Evolutionary conservation across 371 early-diverging fungal genomes (phyloP).

Genomic region (Batrachochytrium dendrobatidis): DNA sequence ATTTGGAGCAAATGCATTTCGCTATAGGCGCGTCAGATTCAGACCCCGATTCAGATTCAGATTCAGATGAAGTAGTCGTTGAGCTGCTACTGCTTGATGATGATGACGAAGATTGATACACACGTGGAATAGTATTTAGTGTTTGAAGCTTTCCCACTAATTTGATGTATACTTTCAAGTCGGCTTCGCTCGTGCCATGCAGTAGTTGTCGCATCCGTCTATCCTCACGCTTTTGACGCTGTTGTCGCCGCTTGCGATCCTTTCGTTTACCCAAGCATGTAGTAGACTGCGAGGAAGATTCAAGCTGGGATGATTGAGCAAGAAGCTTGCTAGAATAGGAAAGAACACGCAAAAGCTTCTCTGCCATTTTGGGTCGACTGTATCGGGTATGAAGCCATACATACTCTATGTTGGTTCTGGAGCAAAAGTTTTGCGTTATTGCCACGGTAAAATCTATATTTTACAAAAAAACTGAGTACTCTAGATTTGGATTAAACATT

Average conservation of each 20-base stretch:
- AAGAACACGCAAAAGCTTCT: constrained; percentile 35
- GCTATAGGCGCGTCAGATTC: too few species aligned
- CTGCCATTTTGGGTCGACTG: constrained; percentile 62
- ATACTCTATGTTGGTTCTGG: constrained; percentile 60
- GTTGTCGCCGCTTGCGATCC: background rate
- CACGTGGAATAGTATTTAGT: background rate
- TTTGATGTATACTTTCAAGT: background rate
- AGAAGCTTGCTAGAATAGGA: too few species aligned
- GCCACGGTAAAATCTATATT: constrained; percentile 75
- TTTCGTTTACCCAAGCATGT: too few species aligned
- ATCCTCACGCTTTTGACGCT: background rate
- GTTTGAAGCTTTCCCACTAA: background rate
- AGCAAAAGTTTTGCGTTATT: constrained; percentile 77
- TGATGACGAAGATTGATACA: background rate
- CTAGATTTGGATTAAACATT: background rate
- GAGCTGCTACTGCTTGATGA: background rate
- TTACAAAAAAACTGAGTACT: constrained; percentile 8
- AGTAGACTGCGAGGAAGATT: too few species aligned
- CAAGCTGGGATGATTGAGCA: too few species aligned
- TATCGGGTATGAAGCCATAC: constrained; percentile 65
- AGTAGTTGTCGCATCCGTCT: background rate
- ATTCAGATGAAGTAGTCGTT: background rate
- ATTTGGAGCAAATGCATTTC: too few species aligned
- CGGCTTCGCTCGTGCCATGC: background rate
- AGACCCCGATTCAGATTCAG: too few species aligned